Conservation (phyloP, 768 basidiomycete species). For the Russula brevipes region DNA sequence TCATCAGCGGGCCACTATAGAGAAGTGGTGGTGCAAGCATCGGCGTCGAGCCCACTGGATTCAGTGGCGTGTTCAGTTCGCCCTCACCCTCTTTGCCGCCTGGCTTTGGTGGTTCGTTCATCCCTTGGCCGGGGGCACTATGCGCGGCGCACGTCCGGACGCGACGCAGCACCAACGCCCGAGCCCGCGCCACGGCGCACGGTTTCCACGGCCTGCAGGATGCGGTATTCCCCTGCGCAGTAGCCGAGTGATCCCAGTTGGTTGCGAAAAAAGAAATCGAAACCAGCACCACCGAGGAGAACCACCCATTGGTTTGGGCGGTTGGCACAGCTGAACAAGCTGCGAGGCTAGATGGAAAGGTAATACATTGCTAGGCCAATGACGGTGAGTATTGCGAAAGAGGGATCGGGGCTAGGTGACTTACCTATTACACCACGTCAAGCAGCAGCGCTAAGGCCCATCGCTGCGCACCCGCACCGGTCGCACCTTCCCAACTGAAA, state of each 20-base stretch:
- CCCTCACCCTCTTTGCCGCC: conserved; percentile 16
- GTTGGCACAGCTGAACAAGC: conserved; percentile 17
- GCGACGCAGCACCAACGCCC: too few species aligned
- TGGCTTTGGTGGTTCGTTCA: conserved; percentile 19
- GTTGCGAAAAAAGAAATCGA: too few species aligned
- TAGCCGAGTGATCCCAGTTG: too few species aligned
- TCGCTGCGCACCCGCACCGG: conserved; percentile 74
- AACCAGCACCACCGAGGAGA: background rate
- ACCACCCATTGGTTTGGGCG: conserved; percentile 17
- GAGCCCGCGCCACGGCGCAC: too few species aligned
- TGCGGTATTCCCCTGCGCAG: too few species aligned
- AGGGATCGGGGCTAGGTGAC: background rate
- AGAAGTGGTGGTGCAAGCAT: conserved; percentile 20
- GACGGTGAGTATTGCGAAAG: background rate
- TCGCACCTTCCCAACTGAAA: conserved; percentile 71
- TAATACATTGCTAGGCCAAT: background rate
- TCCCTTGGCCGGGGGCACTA: conserved; percentile 28
- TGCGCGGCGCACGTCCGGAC: background rate
- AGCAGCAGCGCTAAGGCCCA: conserved; percentile 49
- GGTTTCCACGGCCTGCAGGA: too few species aligned
- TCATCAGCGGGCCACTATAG: conserved; percentile 2
- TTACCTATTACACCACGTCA: conserved; percentile 15
- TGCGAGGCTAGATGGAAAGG: conserved; percentile 6
- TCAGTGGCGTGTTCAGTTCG: background rate
- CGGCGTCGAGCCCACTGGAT: conserved; percentile 12